Conservation (phyloP, 768 basidiomycete genomes). For the Candolleomyces efflorescens region DNA sequence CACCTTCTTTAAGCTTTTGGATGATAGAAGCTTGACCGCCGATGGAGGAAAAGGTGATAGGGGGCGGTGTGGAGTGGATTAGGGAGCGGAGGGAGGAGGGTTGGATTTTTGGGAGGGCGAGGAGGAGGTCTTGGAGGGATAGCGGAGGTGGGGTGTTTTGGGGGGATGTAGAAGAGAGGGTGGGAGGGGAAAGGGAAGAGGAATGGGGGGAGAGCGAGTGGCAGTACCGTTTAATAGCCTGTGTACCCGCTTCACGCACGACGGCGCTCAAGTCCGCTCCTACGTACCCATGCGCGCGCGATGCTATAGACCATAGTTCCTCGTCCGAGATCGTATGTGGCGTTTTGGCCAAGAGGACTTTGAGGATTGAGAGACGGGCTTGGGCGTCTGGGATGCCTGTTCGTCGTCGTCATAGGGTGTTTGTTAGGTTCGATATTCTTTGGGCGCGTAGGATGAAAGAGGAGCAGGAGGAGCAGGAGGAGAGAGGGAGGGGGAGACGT, state of each 20-base stretch:
- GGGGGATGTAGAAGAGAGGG: too few species aligned
- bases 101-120: constrained; percentile 73
- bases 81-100: constrained; percentile 95
- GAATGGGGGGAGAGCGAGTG: too few species aligned
- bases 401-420: too few species aligned
- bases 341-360: constrained; percentile 77
- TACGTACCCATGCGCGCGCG: constrained; percentile 91
- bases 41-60: constrained; percentile 81
- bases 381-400: constrained; percentile 85
- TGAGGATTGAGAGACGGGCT: constrained; percentile 80
- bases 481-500: too few species aligned
- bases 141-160: too few species aligned
- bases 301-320: constrained; percentile 64
- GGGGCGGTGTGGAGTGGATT: too few species aligned
- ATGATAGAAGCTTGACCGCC: constrained; percentile 84
- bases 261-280: constrained; percentile 94
- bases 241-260: constrained; percentile 88
- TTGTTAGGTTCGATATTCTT: too few species aligned
- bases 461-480: too few species aligned
- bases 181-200: too few species aligned
- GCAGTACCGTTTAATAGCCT: constrained; percentile 89
- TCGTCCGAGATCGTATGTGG: constrained; percentile 64
- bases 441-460: too few species aligned
- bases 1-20: constrained; percentile 81
- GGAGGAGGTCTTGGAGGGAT: constrained; percentile 57